These are phyloP conservation scores for Talaromyces sp. DNA, from an alignment of 2,329 filamentous ascomycete species.

Conservation along the genomic window DNA sequence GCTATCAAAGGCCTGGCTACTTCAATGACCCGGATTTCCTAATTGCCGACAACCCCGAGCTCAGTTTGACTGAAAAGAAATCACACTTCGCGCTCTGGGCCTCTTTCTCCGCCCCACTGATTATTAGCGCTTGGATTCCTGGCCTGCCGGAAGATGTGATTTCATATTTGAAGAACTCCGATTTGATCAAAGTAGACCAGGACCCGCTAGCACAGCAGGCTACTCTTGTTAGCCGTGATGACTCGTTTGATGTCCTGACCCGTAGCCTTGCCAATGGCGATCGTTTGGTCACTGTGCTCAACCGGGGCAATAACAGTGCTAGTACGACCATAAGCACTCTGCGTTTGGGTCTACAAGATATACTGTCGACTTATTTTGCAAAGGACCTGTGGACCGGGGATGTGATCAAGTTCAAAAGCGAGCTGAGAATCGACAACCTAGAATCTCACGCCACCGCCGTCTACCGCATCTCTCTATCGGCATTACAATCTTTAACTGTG, in stretches of 20 bases:
- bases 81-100: conserved; percentile 50
- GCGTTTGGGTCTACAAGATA: conserved; percentile 30
- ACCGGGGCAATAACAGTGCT: conserved; percentile 29
- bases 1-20: conserved; percentile 41
- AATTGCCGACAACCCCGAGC: conserved; percentile 44
- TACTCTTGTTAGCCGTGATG: conserved; percentile 42
- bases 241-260: conserved; percentile 41
- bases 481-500: conserved; percentile 14
- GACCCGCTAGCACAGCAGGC: conserved; percentile 40
- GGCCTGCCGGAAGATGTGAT: conserved; percentile 29
- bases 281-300: conserved; percentile 43
- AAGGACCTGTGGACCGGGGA: conserved; percentile 42
- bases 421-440: conserved; percentile 22
- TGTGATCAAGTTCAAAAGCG: conserved; percentile 15
- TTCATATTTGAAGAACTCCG: conserved; percentile 34
- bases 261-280: conserved; percentile 44
- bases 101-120: conserved; percentile 43
- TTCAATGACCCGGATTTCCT: conserved; percentile 47
- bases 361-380: conserved; percentile 21
- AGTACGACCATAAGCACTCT: conserved; percentile 28
- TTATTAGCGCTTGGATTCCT: conserved; percentile 43
- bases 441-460: conserved; percentile 37
- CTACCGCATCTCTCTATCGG: conserved; percentile 35
- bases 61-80: conserved; percentile 39
- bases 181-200: conserved; percentile 40